These are phyloP conservation scores for Jatropha multifida DNA, from an alignment of 441 rosid genomes.

Conservation along the genomic window DNA sequence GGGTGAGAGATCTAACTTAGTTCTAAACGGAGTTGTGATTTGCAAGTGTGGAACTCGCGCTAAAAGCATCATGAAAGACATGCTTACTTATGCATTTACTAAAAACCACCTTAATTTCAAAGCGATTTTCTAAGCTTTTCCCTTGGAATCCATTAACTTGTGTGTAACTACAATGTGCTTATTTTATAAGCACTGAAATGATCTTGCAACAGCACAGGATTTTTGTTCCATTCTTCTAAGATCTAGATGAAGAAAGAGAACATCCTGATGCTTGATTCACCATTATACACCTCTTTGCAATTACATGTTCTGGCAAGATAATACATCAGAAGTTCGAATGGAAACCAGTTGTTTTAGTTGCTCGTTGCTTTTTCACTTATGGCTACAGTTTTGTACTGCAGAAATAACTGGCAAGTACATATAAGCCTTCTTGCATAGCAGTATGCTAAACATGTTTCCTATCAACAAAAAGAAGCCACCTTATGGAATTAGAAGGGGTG, in stretches of 20 bases:
- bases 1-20: background rate
- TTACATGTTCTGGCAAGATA: background rate
- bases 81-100: background rate
- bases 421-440: background rate
- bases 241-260: background rate
- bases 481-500: background rate
- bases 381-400: constrained; percentile 4
- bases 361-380: background rate
- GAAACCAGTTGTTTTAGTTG: background rate
- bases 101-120: background rate
- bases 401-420: background rate
- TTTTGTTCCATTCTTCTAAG: background rate
- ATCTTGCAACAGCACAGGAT: background rate
- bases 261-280: constrained; percentile 2
- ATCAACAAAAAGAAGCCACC: background rate
- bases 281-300: background rate
- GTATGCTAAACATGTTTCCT: background rate
- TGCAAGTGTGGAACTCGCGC: background rate
- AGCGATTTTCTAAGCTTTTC: background rate
- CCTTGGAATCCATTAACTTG: background rate
- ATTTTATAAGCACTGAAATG: background rate
- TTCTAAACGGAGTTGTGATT: background rate
- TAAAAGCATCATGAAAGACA: background rate
- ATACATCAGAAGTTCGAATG: background rate
- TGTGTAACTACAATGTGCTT: background rate